These are phyloP conservation scores for Mayamaea pseudoterrestris DNA, from an alignment of 108 stramenopile species.

Conservation along the genomic window DNA sequence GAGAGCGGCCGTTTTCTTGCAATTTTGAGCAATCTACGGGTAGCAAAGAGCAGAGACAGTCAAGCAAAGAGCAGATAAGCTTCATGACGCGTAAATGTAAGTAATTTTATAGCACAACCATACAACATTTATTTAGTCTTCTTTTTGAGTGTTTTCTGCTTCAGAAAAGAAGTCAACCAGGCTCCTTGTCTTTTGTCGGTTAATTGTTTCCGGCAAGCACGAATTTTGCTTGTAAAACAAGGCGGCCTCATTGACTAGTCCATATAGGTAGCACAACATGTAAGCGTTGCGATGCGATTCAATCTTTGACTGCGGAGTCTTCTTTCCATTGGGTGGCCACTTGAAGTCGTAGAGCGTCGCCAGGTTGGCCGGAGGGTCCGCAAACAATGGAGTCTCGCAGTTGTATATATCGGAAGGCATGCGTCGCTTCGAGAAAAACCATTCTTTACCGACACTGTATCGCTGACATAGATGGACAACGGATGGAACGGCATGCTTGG, in stretches of 20 bases:
- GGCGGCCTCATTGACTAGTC: conserved; percentile 13
- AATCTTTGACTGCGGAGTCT: not conserved
- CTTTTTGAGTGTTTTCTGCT: not conserved
- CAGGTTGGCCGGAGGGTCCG: conserved; percentile 38
- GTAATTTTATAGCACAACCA: too few relatives aligned
- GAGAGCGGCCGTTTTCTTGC: too few relatives aligned
- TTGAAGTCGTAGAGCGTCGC: conserved; percentile 7
- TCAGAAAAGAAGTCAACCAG: conserved; percentile 2
- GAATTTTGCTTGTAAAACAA: conserved; percentile 5
- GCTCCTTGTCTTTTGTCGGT: conserved; percentile 2
- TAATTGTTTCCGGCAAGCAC: not conserved
- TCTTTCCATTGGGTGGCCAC: conserved; percentile 1
- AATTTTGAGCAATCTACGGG: too few relatives aligned
- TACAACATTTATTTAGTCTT: not conserved
- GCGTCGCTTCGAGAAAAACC: conserved; percentile 49
- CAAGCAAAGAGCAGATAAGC: too few relatives aligned
- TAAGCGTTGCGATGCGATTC: conserved; percentile 6
- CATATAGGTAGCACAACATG: conserved; percentile 8
- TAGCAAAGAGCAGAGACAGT: too few relatives aligned
- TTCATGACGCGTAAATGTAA: too few relatives aligned
- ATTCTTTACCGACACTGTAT: conserved; percentile 43
- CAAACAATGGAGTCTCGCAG: conserved; percentile 55
- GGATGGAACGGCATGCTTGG: conserved; percentile 9
- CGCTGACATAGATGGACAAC: conserved; percentile 74
- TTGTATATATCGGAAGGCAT: conserved; percentile 50